A percentile compares a stretch with the other conserved stretches of the same genome.
Conservation (phyloP, 805 yeast species). For the Sugiyamaella qingdaonensis region DNA sequence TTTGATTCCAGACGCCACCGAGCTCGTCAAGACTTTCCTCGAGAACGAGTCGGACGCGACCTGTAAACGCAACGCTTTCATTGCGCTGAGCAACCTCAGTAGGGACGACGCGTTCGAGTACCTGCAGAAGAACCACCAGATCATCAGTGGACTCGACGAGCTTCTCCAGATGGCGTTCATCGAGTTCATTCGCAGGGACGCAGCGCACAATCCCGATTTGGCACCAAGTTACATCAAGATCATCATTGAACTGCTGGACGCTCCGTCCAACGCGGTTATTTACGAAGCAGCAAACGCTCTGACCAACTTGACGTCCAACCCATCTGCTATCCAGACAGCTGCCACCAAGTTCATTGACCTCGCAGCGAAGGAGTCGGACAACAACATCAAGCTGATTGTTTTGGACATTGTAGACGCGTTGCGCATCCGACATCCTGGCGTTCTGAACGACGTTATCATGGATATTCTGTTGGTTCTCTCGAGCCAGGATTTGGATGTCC, state of each 20-base stretch:
- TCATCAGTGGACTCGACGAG: conserved; percentile 68
- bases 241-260: conserved; percentile 66
- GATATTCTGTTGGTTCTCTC: conserved; percentile 82
- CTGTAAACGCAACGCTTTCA: conserved; percentile 92
- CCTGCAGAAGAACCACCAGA: conserved; percentile 63
- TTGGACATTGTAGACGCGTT: conserved; percentile 79
- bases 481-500: conserved; percentile 88
- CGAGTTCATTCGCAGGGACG: conserved; percentile 85
- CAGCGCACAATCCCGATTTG: conserved; percentile 57
- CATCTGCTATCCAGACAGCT: conserved; percentile 66
- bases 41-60: conserved; percentile 85
- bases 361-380: conserved; percentile 90
- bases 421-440: conserved; percentile 70
- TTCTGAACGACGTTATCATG: conserved; percentile 74
- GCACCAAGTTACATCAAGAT: conserved; percentile 68
- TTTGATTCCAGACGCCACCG: conserved; percentile 94
- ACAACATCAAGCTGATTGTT: conserved; percentile 89
- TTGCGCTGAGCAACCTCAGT: conserved; percentile 75
- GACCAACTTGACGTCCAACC: conserved; percentile 52
- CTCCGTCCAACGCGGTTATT: conserved; percentile 64
- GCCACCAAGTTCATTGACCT: conserved; percentile 83
- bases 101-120: conserved; percentile 81
- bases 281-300: conserved; percentile 90
- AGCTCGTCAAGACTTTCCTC: conserved; percentile 67
- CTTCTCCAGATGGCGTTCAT: conserved; percentile 83